Conservation (phyloP, 129 eudicot species). For the Pseudognaphalium luteoalbum region DNA sequence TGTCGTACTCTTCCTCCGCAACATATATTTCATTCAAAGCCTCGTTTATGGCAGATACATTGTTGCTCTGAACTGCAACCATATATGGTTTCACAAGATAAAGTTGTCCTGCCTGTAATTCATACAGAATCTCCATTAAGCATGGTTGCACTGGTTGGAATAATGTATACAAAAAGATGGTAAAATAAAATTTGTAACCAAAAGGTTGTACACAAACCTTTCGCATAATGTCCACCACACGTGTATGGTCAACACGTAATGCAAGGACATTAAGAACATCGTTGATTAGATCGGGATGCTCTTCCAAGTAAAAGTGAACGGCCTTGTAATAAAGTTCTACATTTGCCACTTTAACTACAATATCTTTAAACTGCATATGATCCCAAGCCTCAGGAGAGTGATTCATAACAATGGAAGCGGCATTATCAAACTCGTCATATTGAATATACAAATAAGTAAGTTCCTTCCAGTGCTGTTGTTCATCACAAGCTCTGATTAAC, state of each 20-base stretch:
- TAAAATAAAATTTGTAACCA: background rate
- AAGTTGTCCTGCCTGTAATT: constrained; percentile 79
- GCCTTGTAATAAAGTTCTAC: constrained; percentile 95
- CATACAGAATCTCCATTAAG: constrained; percentile 9
- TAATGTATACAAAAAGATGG: background rate
- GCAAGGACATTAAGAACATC: constrained; percentile 93
- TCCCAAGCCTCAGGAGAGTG: constrained; percentile 99
- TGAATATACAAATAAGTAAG: constrained; percentile 80
- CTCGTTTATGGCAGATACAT: constrained; percentile 90
- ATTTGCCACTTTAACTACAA: constrained; percentile 81
- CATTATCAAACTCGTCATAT: constrained; percentile 95
- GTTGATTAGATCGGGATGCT: constrained; percentile 95
- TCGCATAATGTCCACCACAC: constrained; percentile 96
- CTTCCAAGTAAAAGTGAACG: constrained; percentile 94
- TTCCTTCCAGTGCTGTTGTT: constrained; percentile 97
- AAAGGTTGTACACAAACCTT: constrained; percentile 49
- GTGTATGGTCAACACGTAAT: constrained; percentile 92
- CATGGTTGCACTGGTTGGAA: background rate
- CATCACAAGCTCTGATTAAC: constrained; percentile 93
- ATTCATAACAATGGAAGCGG: constrained; percentile 95
- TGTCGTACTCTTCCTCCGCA: constrained; percentile 94
- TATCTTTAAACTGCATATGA: constrained; percentile 98
- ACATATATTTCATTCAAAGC: constrained; percentile 94
- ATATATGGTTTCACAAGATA: constrained; percentile 90
- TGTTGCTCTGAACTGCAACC: constrained; percentile 98